phyloP scores from a whole-genome alignment of 1,284 basidiomycete genomes.

The Ceratobasidium sp. region DNA sequence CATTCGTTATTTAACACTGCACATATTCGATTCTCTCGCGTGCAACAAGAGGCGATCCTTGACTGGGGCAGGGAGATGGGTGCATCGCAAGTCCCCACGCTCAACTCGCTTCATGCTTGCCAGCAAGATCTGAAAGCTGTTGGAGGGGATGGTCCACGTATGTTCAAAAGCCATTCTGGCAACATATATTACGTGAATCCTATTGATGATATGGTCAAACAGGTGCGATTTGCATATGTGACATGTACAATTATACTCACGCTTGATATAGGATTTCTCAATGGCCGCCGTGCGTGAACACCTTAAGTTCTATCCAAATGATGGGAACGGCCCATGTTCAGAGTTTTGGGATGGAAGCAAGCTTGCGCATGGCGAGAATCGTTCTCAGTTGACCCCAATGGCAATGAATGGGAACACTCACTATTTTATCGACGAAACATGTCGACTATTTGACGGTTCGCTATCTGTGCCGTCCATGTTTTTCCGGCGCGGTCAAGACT shows the following conservation, averaged over 20 bases:
- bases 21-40: conserved; percentile 12
- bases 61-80: conserved; percentile 24
- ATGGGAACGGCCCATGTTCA: neutral
- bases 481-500: neutral
- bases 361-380: conserved; percentile 12
- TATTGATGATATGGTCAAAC: conserved; percentile 18
- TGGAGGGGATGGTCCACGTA: conserved; percentile 6
- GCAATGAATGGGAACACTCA: neutral
- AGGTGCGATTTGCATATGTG: conserved; percentile 9
- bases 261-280: conserved; percentile 3
- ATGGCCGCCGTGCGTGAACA: conserved; percentile 5
- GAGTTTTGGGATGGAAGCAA: conserved; percentile 26
- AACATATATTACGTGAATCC: conserved; percentile 23
- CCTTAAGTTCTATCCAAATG: conserved; percentile 8
- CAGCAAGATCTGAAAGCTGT: neutral
- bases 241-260: neutral
- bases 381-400: conserved; percentile 16
- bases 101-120: neutral
- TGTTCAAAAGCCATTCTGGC: conserved; percentile 26
- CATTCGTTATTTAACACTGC: conserved; percentile 25
- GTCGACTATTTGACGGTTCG: neutral
- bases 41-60: conserved; percentile 25
- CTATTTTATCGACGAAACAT: conserved; percentile 14
- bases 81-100: neutral
- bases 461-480: conserved; percentile 21